phyloP scores from a whole-genome alignment of 805 yeast genomes.

The Candida suzukii region DNA sequence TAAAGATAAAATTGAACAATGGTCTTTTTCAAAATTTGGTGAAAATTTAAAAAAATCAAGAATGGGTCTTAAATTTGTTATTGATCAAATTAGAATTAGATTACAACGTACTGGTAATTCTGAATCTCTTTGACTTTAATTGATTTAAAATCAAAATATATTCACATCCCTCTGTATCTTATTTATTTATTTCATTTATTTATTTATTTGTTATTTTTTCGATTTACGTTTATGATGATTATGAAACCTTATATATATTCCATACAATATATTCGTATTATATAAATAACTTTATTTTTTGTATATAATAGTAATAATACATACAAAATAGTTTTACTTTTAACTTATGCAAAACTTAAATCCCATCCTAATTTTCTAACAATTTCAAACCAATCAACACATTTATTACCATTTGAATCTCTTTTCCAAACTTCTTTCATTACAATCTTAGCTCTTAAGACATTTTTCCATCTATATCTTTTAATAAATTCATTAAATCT shows the following conservation, averaged over 20 bases:
- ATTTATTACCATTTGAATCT: slow-evolving; percentile 46
- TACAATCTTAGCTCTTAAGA: slow-evolving; percentile 34
- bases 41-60: slow-evolving; percentile 61
- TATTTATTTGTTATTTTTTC: too few species aligned
- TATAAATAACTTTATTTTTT: too few species aligned
- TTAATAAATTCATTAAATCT: slow-evolving; percentile 50
- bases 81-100: slow-evolving; percentile 37
- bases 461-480: slow-evolving; percentile 65
- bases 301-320: too few species aligned
- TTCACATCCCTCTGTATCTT: too few species aligned
- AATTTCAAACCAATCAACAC: slow-evolving; percentile 68
- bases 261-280: too few species aligned
- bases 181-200: too few species aligned
- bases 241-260: too few species aligned
- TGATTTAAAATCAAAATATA: too few species aligned
- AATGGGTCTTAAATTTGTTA: slow-evolving; percentile 69
- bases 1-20: slow-evolving; percentile 68
- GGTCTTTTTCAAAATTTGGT: slow-evolving; percentile 69
- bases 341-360: slow-evolving; percentile 52
- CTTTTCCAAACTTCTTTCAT: slow-evolving; percentile 42
- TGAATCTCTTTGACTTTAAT: too few species aligned
- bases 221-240: too few species aligned
- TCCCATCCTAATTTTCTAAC: slow-evolving; percentile 70
- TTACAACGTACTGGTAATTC: slow-evolving; percentile 2
- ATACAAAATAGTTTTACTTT: neutral